Evolutionary conservation across 768 basidiomycete species (phyloP), one percentile per base, ranked within the genome.

Genomic region (Tricholoma bakamatsutake): DNA sequence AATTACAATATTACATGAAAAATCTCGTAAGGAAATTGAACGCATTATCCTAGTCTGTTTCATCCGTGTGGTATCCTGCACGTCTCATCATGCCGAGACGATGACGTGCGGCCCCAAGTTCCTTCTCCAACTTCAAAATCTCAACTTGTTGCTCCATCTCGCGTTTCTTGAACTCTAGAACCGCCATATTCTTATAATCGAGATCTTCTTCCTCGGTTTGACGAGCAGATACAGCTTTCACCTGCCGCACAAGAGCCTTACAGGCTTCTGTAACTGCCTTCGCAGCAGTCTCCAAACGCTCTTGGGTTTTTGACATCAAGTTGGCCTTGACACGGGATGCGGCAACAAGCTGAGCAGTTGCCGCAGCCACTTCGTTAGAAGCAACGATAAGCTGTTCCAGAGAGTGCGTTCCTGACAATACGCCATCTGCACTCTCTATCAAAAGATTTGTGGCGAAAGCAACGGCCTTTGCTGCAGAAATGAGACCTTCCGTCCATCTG

Each of bases 71-170:
- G 65, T 93, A 93, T 66, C 91, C 91, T 51, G 91, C 91, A 46
- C 90, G 80, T 62, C 91, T 80, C 90, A 93, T 93, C 17, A 82
- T 83, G 28, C 91, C 91, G 55, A 93, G 71, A 59, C 81, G 80
- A 69, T 89, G 88, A 58, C 91, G 82, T 17, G 91, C 89, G 45
- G 85, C 94, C 18, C 90, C 90, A 35, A 99, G 76, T 0, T 98
- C 94, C 75, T 97, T 97, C 77, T 98, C 97, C 63, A 98, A 71
- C 67, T 88, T 94, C 62, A 99, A 76, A 62, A 99, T 97, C 69
- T 96, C 91, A n/a, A 98, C 97, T 71, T 98, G 95, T 66, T 96
- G 93, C 74, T 98, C 97, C 94, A 99, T 98, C 81, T 98, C 96
- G 49, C 87, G 81, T 66, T 84, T 89, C 80, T 98, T 98, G 83